phyloP scores from a whole-genome alignment of 108 stramenopile genomes.

The Cylindrotheca closterium region DNA sequence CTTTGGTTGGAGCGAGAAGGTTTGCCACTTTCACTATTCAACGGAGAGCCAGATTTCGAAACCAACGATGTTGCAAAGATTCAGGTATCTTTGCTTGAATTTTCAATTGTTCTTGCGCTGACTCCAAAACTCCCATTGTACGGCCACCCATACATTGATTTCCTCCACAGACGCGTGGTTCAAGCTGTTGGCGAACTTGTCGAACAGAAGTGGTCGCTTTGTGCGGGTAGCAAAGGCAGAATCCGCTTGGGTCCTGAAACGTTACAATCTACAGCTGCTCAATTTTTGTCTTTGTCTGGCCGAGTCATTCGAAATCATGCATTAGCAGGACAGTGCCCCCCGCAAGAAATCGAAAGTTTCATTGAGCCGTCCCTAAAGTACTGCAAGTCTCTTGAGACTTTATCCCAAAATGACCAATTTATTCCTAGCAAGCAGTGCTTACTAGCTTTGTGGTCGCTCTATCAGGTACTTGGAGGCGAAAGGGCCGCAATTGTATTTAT shows the following conservation, averaged over 20 bases:
- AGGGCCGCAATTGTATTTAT: conserved; percentile 17
- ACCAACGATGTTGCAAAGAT: not conserved
- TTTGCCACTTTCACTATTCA: not conserved
- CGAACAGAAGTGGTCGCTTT: not conserved
- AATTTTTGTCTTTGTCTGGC: conserved; percentile 24
- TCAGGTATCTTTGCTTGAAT: not conserved
- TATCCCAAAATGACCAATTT: not conserved
- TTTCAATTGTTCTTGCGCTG: not conserved
- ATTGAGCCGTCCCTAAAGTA: conserved; percentile 10
- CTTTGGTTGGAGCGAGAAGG: not conserved
- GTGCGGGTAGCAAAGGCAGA: not conserved
- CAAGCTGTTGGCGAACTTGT: not conserved
- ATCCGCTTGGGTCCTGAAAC: not conserved
- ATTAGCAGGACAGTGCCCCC: not conserved
- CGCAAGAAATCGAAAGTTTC: conserved; percentile 14
- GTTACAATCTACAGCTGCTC: conserved; percentile 8
- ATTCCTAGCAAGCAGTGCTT: not conserved
- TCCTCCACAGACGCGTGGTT: not conserved
- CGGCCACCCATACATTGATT: not conserved
- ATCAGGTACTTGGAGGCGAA: conserved; percentile 25
- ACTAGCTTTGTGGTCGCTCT: conserved; percentile 25
- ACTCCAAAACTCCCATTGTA: not conserved
- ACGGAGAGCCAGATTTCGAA: not conserved
- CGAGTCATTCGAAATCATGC: conserved; percentile 4
- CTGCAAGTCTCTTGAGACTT: conserved; percentile 10